Evolutionary conservation across 176 grass and related monocot species (phyloP).

Genomic region (Stipa capillata): DNA sequence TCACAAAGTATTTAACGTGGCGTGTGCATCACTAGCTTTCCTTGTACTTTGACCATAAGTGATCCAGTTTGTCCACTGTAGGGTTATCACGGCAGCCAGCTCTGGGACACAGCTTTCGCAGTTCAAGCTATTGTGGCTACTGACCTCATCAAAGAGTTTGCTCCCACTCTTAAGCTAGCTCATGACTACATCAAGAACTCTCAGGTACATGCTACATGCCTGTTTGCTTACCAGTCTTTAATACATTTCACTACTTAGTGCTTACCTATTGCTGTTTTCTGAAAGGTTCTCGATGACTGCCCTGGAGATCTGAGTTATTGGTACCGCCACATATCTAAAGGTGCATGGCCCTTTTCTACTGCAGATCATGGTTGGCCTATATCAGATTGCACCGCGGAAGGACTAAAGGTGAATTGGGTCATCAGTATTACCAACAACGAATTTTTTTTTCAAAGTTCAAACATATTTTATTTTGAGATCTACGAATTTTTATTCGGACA

Average conservation of each 20-base stretch:
- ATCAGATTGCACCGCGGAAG: background rate
- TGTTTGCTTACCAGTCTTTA: background rate
- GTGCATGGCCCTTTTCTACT: background rate
- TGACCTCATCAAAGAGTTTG: constrained; percentile 46
- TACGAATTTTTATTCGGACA: background rate
- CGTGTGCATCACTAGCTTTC: background rate
- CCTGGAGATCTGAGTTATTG: constrained; percentile 54
- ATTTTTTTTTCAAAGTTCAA: background rate
- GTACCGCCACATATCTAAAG: constrained; percentile 42
- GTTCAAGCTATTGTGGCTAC: constrained; percentile 69
- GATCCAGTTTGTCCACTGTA: constrained; percentile 2
- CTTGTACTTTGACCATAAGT: background rate
- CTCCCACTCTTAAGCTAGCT: constrained; percentile 42
- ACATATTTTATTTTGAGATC: background rate
- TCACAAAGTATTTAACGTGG: background rate
- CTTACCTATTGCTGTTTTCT: constrained; percentile 9
- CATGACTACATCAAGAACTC: constrained; percentile 63
- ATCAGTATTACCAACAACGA: background rate
- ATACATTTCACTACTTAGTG: background rate
- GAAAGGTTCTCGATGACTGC: constrained; percentile 67
- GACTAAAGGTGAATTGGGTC: constrained; percentile 27
- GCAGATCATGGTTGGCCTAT: background rate
- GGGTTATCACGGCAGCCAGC: constrained; percentile 82
- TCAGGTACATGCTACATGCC: constrained; percentile 30
- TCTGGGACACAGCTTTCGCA: constrained; percentile 74